Percentiles rank a stretch among this genome's conserved stretches.
Evolutionary conservation across 192 early-diverging fungal genomes (phyloP).

Genomic region (Kickxella alabastrina): DNA sequence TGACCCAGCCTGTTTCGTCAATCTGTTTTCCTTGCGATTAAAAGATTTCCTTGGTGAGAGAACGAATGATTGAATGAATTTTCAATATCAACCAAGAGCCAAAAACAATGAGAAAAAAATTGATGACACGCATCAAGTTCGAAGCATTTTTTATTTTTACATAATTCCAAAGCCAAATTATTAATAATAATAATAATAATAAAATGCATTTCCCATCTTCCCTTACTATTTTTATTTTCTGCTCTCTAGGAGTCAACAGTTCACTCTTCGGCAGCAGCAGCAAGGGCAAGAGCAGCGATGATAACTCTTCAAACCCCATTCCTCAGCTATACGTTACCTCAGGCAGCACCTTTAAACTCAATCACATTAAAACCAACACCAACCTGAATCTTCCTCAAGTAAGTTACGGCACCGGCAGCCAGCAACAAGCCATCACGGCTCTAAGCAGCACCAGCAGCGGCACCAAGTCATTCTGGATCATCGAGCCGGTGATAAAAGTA

Average conservation of each 20-base stretch:
- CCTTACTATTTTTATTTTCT: background rate
- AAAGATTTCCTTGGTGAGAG: no score
- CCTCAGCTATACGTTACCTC: constrained; percentile 17
- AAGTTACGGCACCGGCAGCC: constrained; percentile 50
- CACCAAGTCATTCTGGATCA: constrained; percentile 33
- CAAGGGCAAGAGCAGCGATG: background rate
- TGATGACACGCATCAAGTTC: no score
- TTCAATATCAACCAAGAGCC: no score
- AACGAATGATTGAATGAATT: no score
- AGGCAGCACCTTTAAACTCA: constrained; percentile 45
- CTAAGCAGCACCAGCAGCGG: constrained; percentile 12
- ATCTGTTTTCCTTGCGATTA: no score
- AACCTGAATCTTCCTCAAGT: constrained; percentile 47
- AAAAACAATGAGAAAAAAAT: no score
- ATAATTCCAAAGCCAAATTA: no score
- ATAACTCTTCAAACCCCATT: background rate
- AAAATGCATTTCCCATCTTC: constrained; percentile 3
- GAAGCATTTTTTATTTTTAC: no score
- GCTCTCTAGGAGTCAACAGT: background rate
- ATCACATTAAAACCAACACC: constrained; percentile 24
- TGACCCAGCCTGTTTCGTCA: no score
- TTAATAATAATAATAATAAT: no score
- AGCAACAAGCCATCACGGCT: constrained; percentile 47
- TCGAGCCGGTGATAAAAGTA: constrained; percentile 1
- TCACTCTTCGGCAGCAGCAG: constrained; percentile 13